phyloP scores from a whole-genome alignment of 352 stramenopile species.

The Ochromonadaceae sp. region DNA sequence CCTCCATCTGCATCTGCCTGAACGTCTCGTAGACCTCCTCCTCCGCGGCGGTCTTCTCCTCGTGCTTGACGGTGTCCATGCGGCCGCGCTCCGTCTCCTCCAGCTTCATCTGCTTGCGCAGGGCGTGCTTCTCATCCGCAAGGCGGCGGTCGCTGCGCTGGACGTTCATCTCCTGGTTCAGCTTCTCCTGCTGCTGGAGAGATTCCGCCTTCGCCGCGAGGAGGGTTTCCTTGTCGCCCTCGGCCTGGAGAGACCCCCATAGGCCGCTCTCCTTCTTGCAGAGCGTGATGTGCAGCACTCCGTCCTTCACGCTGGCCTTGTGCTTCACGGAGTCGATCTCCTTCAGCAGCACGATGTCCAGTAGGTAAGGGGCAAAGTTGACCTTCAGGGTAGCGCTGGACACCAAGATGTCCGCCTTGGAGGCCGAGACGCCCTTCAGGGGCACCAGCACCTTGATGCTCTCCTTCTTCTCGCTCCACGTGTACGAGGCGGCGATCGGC shows the following conservation, averaged over 20 bases:
- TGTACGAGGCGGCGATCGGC: slow-evolving; percentile 15
- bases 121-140: slow-evolving; percentile 13
- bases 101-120: slow-evolving; percentile 23
- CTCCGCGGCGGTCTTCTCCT: slow-evolving; percentile 28
- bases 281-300: slow-evolving; percentile 17
- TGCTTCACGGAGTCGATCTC: slow-evolving; percentile 16
- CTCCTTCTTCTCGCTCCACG: slow-evolving; percentile 20
- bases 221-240: slow-evolving; percentile 12
- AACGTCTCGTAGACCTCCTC: slow-evolving; percentile 21
- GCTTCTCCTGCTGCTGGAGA: slow-evolving; percentile 7
- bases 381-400: slow-evolving; percentile 16
- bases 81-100: slow-evolving; percentile 20
- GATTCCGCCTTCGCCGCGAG: background rate
- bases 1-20: background rate
- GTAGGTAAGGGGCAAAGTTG: slow-evolving; percentile 26
- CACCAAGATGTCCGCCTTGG: slow-evolving; percentile 22
- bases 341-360: slow-evolving; percentile 21
- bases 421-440: slow-evolving; percentile 17
- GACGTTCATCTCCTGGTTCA: slow-evolving; percentile 5
- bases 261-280: slow-evolving; percentile 10
- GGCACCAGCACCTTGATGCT: slow-evolving; percentile 14
- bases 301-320: slow-evolving; percentile 16
- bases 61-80: slow-evolving; percentile 21
- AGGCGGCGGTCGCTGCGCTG: slow-evolving; percentile 16
- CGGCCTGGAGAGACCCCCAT: background rate